Conservation (phyloP, 495 filamentous ascomycete genomes). For the Chaetomium fimeti region DNA sequence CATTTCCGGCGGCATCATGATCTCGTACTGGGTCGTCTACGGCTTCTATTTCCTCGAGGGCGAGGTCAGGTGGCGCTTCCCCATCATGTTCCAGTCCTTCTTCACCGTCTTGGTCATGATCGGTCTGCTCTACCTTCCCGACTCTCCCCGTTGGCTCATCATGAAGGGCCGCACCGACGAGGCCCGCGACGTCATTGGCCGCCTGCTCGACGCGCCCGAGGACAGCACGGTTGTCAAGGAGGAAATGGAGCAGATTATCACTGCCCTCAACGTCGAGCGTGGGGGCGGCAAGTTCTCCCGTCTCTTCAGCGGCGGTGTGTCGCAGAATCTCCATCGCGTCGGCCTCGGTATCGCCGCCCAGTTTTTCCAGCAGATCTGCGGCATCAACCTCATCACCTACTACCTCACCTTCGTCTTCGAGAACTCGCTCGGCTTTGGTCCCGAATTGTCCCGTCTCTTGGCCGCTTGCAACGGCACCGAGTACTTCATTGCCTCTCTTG, state of each 20-base stretch:
- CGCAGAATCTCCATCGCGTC: slow-evolving; percentile 44
- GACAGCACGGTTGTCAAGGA: background rate
- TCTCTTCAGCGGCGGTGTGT: background rate
- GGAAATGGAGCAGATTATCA: background rate
- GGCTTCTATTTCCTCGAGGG: slow-evolving; percentile 3
- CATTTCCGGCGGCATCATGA: slow-evolving; percentile 13
- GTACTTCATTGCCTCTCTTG: slow-evolving; percentile 67
- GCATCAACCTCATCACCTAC: slow-evolving; percentile 75
- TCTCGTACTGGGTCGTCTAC: slow-evolving; percentile 9
- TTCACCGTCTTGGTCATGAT: background rate
- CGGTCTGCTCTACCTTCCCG: background rate
- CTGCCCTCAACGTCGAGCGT: slow-evolving; percentile 1
- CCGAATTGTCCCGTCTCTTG: slow-evolving; percentile 61
- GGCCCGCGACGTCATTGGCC: slow-evolving; percentile 8
- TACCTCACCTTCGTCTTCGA: slow-evolving; percentile 68
- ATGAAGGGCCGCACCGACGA: background rate
- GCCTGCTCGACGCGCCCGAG: background rate
- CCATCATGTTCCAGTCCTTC: slow-evolving; percentile 3
- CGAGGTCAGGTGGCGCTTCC: slow-evolving; percentile 1
- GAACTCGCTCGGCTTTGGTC: slow-evolving; percentile 46
- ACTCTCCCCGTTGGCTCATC: slow-evolving; percentile 5
- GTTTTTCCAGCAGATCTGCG: slow-evolving; percentile 34
- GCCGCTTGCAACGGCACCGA: slow-evolving; percentile 71
- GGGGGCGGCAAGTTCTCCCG: slow-evolving; percentile 5
- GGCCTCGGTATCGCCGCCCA: slow-evolving; percentile 20